Percentiles rank a stretch among this genome's conserved stretches.
Conservation (phyloP, 345 rosid genomes). For the Trapa bicornis region DNA sequence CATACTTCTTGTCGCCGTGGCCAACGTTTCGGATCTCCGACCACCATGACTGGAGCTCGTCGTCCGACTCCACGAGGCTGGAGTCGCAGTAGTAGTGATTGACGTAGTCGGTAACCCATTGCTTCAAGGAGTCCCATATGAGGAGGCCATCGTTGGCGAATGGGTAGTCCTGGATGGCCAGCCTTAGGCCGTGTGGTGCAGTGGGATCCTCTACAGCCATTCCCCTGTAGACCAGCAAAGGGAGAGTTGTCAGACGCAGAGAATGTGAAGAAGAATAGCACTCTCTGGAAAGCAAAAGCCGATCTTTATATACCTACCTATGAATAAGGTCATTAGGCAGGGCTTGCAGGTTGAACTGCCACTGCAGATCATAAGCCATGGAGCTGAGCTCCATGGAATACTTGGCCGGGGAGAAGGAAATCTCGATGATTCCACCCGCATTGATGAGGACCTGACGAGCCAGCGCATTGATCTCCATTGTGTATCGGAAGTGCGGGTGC, state of each 20-base stretch:
- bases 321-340: constrained; percentile 44
- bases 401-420: constrained; percentile 43
- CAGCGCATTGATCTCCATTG: constrained; percentile 65
- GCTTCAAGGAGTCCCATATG: constrained; percentile 31
- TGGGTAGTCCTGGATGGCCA: constrained; percentile 45
- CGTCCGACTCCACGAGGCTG: constrained; percentile 16
- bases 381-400: constrained; percentile 47
- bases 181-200: constrained; percentile 36
- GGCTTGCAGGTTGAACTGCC: constrained; percentile 47
- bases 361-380: constrained; percentile 27
- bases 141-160: constrained; percentile 44
- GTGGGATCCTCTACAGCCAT: constrained; percentile 40
- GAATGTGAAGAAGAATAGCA: no score
- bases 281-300: no score
- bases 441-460: constrained; percentile 45
- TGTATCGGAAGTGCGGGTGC: constrained; percentile 67
- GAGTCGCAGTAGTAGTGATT: constrained; percentile 33
- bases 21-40: constrained; percentile 33
- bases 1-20: constrained; percentile 39
- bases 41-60: constrained; percentile 56
- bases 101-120: constrained; percentile 37
- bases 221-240: constrained; percentile 22
- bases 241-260: no score
- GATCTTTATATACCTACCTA: constrained; percentile 27
- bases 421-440: constrained; percentile 54